Evolutionary conservation across 2,329 filamentous ascomycete genomes (phyloP).

Genomic region (Diaporthe ampelina): DNA sequence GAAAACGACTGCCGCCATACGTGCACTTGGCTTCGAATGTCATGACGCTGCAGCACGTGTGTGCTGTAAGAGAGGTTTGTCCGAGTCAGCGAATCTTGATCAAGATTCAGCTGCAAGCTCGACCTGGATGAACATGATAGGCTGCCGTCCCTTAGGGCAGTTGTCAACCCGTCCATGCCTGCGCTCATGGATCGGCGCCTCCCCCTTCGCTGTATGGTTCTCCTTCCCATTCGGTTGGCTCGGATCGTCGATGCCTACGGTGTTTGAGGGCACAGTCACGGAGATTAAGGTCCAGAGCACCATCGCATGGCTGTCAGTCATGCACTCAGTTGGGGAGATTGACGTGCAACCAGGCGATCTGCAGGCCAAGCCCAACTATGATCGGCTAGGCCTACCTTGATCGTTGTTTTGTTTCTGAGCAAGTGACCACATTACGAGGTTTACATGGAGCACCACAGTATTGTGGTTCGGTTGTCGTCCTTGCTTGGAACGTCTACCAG

Average conservation of each 20-base stretch:
- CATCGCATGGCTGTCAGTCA: constrained; percentile 23
- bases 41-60: constrained; percentile 19
- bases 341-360: constrained; percentile 34
- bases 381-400: constrained; percentile 25
- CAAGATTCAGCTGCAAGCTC: constrained; percentile 18
- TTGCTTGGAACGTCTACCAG: constrained; percentile 23
- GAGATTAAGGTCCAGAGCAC: neutral
- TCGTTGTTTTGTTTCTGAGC: constrained; percentile 33
- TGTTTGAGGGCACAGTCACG: neutral
- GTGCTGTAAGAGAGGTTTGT: neutral
- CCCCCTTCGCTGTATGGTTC: neutral
- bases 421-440: constrained; percentile 20
- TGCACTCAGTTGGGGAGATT: neutral
- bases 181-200: constrained; percentile 18
- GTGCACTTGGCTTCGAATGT: neutral
- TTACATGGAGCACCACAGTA: constrained; percentile 25
- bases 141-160: neutral
- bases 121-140: neutral
- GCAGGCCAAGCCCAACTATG: constrained; percentile 34
- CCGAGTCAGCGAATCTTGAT: constrained; percentile 25
- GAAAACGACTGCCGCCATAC: constrained; percentile 2
- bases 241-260: constrained; percentile 7
- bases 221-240: constrained; percentile 4
- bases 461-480: constrained; percentile 22
- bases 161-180: constrained; percentile 9